Evolutionary conservation across 306 rosid genomes (phyloP).

Genomic region (Casuarina glauca): DNA sequence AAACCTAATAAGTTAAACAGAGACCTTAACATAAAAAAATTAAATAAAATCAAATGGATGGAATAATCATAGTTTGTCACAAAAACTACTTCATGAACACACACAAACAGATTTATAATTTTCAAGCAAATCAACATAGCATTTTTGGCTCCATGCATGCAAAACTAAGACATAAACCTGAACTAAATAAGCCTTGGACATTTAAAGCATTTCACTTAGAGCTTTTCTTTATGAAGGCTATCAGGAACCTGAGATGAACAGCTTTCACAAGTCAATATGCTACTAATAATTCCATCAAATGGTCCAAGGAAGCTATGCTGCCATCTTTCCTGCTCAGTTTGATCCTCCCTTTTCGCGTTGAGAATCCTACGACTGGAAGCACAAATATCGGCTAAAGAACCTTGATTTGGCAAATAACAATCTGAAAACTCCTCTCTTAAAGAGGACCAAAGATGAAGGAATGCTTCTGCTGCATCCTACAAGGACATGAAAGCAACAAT

Average conservation of each 20-base stretch:
- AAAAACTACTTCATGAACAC: background rate
- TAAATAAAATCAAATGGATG: background rate
- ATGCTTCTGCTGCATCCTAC: conserved; percentile 97
- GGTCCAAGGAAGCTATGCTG: conserved; percentile 73
- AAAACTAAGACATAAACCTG: background rate
- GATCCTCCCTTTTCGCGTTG: conserved; percentile 45
- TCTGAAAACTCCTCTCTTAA: conserved; percentile 74
- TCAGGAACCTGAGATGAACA: conserved; percentile 76
- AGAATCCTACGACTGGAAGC: conserved; percentile 65
- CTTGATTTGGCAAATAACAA: conserved; percentile 54
- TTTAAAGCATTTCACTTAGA: background rate
- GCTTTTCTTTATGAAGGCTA: conserved; percentile 25
- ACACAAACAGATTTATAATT: background rate
- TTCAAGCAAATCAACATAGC: background rate
- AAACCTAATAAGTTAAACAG: background rate
- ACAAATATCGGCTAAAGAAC: conserved; percentile 64
- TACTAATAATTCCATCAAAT: conserved; percentile 88
- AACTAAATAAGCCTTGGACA: background rate
- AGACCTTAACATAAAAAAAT: background rate
- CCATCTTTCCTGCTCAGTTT: conserved; percentile 75
- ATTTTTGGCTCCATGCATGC: background rate
- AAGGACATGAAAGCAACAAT: conserved; percentile 24
- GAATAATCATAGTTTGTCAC: background rate
- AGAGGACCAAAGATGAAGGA: conserved; percentile 77
- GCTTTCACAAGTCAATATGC: conserved; percentile 80